phyloP scores from a whole-genome alignment of 306 rosid genomes.

The Purshia tridentata region DNA sequence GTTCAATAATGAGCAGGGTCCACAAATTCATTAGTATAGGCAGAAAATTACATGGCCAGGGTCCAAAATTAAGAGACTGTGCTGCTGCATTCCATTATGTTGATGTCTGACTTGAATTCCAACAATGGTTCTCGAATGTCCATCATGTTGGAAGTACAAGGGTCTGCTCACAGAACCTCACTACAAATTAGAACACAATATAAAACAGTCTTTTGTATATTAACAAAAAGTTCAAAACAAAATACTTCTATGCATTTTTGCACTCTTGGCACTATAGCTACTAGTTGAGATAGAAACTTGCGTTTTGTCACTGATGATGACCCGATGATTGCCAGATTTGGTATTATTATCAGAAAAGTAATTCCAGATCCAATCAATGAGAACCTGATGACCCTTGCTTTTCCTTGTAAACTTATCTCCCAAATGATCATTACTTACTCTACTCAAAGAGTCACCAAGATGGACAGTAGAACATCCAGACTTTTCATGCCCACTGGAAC shows the following conservation, averaged over 20 bases:
- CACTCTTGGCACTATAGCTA: background rate
- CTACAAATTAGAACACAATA: slow-evolving; percentile 27
- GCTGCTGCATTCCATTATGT: slow-evolving; percentile 33
- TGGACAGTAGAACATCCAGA: slow-evolving; percentile 14
- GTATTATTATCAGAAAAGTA: slow-evolving; percentile 58
- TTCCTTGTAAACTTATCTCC: slow-evolving; percentile 25
- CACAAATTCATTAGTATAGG: background rate
- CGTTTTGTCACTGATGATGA: slow-evolving; percentile 59
- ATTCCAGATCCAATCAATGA: slow-evolving; percentile 81
- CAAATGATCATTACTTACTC: slow-evolving; percentile 16
- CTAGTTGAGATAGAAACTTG: slow-evolving; percentile 31
- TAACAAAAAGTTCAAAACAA: slow-evolving; percentile 1
- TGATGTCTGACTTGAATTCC: slow-evolving; percentile 70
- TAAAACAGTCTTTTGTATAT: slow-evolving; percentile 17
- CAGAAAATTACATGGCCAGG: slow-evolving; percentile 66
- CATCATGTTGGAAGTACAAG: slow-evolving; percentile 85
- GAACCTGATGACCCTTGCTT: slow-evolving; percentile 55
- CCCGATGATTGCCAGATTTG: slow-evolving; percentile 35
- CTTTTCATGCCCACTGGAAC: slow-evolving; percentile 31
- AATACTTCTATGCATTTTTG: slow-evolving; percentile 6
- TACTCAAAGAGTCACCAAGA: slow-evolving; percentile 21
- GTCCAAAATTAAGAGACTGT: slow-evolving; percentile 71
- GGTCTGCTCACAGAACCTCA: slow-evolving; percentile 53
- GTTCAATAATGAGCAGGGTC: background rate
- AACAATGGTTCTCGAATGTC: slow-evolving; percentile 81